phyloP scores from a whole-genome alignment of 192 early-diverging fungal genomes.

The Linnemannia zychae region DNA sequence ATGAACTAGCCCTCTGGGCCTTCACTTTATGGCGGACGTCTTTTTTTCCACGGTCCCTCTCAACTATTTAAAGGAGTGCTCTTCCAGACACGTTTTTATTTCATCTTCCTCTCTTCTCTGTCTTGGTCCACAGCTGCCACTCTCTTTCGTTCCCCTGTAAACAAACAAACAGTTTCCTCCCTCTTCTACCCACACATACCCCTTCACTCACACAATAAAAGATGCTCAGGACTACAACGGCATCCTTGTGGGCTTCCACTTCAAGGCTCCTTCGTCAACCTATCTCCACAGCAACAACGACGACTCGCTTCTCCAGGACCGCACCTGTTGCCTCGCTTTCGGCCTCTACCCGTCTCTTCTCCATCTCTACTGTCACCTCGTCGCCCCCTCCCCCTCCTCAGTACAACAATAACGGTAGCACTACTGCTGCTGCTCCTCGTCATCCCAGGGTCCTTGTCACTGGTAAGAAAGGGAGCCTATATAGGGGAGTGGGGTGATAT shows the following conservation, averaged over 20 bases:
- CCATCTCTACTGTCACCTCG: slow-evolving; percentile 7
- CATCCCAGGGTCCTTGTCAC: slow-evolving; percentile 72
- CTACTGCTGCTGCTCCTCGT: slow-evolving; percentile 16
- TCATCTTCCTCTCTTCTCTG: background rate
- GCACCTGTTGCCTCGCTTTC: slow-evolving; percentile 3
- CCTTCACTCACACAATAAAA: background rate
- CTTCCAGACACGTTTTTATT: background rate
- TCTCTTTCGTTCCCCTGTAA: background rate
- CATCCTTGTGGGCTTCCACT: slow-evolving; percentile 8
- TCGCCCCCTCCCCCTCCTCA: slow-evolving; percentile 15
- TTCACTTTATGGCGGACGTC: background rate
- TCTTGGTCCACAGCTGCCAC: background rate
- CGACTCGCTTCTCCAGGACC: slow-evolving; percentile 8
- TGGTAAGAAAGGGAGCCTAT: slow-evolving; percentile 44
- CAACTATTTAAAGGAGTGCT: background rate
- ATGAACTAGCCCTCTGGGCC: background rate
- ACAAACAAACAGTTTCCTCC: background rate
- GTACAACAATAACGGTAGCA: background rate
- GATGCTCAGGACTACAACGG: slow-evolving; percentile 20
- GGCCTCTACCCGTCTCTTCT: slow-evolving; percentile 20
- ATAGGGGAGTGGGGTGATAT: background rate
- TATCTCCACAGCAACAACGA: background rate
- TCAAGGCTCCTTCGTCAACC: slow-evolving; percentile 18
- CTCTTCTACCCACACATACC: background rate
- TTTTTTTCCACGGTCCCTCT: background rate